Evolutionary conservation across 75 land plant species (phyloP), one percentile per base, ranked within the genome.

Genomic region (Pinus albicaulis): DNA sequence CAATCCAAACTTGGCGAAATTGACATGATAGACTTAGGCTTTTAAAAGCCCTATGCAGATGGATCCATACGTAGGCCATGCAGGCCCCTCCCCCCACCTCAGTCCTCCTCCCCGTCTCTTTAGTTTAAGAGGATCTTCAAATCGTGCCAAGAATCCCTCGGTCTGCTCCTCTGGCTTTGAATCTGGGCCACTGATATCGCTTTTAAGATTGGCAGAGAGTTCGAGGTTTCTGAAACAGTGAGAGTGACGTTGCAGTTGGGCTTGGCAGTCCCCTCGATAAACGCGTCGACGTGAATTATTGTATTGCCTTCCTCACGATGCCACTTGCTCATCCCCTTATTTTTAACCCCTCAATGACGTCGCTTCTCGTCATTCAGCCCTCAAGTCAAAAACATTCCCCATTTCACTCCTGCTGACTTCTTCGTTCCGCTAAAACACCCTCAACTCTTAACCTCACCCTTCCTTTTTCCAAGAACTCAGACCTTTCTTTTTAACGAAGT

Each of bases 181-280:
- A 10, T 62, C 65, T 62, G 41, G 41, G 41, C 41, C 24, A 10
- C n/a, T 62, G 65, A 10, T 16, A 23, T n/a, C 65, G 25, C 16
- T 28, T 70, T 71, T 14, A 71, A 25, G 56, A 24, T 23, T 11
- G 10, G 57, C 57, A 53, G 57, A 23, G 7, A 71, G 24, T 41
- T 71, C 73, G 73, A 71, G 73, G 73, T 53, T 22, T 71, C 31
- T 11, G 31, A n/a, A 71, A 71, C 56, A 8, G 56, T 44, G 73
- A 71, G 73, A 71, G 73, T 24, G 73, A 71, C 56, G 73, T 71
- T 71, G 73, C 72, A 41, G 13, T 17, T 58, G 59, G 72, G 10
- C 23, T n/a, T 48, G 23, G 72, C 57, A 53, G 57, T 7, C 0
- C 26, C 74, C 57, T 72, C 31, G 57, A 23, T 13, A 7, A 48